Evolutionary conservation across 73 alveolate species (phyloP).

Genomic region (Loxodes magnus): DNA sequence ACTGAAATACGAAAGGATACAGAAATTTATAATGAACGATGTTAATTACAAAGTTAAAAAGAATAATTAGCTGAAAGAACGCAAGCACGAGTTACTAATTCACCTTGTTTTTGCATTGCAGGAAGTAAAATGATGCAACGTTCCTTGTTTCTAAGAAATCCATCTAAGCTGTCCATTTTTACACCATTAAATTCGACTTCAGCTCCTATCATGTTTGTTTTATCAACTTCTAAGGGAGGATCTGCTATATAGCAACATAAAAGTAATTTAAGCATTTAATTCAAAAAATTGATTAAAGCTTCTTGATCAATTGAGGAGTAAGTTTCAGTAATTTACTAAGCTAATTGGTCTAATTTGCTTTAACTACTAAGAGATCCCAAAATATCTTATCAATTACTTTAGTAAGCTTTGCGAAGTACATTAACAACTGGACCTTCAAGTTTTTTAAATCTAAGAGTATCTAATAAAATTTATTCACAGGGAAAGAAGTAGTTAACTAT

Average conservation of each 20-base stretch:
- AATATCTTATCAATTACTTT: conserved; percentile 72
- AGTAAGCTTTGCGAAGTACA: conserved; percentile 85
- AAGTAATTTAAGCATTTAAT: conserved; percentile 25
- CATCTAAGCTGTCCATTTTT: conserved; percentile 90
- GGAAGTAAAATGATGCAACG: conserved; percentile 81
- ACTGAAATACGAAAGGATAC: too few species aligned
- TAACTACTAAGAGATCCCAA: conserved; percentile 34
- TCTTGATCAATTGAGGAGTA: not conserved
- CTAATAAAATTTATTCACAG: conserved; percentile 48
- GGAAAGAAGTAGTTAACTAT: conserved; percentile 67
- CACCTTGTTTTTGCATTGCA: conserved; percentile 66
- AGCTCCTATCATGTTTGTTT: conserved; percentile 65
- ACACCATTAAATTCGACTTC: conserved; percentile 69
- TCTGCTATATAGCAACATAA: conserved; percentile 31
- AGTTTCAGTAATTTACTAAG: conserved; percentile 51
- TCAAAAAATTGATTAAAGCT: conserved; percentile 3
- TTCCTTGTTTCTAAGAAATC: conserved; percentile 84
- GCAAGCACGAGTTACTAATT: conserved; percentile 39
- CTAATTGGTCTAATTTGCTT: conserved; percentile 40
- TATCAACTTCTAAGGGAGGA: conserved; percentile 78
- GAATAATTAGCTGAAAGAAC: conserved; percentile 51
- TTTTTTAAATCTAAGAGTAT: conserved; percentile 50
- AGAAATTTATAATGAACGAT: too few species aligned
- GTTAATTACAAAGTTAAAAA: too few species aligned
- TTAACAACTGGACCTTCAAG: conserved; percentile 88